Conservation (phyloP, 2,329 filamentous ascomycete species). For the Aspergillus carbonarius region DNA sequence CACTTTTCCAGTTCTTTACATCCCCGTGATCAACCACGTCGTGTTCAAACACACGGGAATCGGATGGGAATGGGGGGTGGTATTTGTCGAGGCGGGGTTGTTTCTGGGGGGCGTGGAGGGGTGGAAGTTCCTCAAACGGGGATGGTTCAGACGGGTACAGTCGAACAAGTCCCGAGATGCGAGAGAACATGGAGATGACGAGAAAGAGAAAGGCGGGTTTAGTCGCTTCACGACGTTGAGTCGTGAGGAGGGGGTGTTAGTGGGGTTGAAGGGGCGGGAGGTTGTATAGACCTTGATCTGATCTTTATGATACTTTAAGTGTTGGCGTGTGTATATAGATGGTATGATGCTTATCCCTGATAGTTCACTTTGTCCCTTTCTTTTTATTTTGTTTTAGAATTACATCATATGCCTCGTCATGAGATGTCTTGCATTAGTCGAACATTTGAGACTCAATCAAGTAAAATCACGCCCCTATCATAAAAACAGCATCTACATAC, state of each 20-base stretch:
- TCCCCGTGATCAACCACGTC: slow-evolving; percentile 63
- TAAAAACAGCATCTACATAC: too few species aligned
- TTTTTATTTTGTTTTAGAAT: too few species aligned
- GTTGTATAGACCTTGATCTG: background rate
- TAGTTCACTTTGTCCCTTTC: too few species aligned
- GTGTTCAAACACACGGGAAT: slow-evolving; percentile 68
- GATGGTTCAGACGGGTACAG: slow-evolving; percentile 47
- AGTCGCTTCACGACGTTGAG: slow-evolving; percentile 36
- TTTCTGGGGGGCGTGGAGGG: slow-evolving; percentile 65
- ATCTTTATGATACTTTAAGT: too few species aligned
- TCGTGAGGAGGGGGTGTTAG: slow-evolving; percentile 10
- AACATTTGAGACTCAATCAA: too few species aligned
- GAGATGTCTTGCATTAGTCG: too few species aligned
- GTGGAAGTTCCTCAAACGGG: slow-evolving; percentile 68
- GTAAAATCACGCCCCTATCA: too few species aligned
- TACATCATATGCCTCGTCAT: too few species aligned
- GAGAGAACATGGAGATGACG: background rate
- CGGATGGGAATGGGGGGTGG: slow-evolving; percentile 68
- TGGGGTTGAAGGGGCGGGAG: background rate
- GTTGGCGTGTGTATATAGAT: too few species aligned
- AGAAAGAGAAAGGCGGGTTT: slow-evolving; percentile 23
- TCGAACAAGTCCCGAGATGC: background rate
- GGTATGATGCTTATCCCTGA: too few species aligned
- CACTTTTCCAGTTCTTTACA: slow-evolving; percentile 64
- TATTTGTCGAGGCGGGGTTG: slow-evolving; percentile 59